These are phyloP conservation scores for Podospora tetraspora DNA, from an alignment of 495 filamentous ascomycete genomes.

Conservation along the genomic window DNA sequence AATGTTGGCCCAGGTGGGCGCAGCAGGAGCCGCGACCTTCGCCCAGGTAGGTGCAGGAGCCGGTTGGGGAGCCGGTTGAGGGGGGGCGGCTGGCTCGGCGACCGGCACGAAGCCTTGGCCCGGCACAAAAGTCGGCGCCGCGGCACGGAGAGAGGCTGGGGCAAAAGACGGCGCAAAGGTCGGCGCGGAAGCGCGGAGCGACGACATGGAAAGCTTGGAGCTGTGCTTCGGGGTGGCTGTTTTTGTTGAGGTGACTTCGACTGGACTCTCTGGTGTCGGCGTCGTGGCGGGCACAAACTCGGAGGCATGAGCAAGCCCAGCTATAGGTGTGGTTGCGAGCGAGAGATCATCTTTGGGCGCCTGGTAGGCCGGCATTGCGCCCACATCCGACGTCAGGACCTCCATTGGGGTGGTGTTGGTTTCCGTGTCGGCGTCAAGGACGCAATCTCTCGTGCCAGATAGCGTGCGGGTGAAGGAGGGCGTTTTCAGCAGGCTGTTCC, in stretches of 20 bases:
- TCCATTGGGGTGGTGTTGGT: constrained; percentile 19
- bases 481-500: constrained; percentile 32
- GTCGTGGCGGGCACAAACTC: constrained; percentile 1
- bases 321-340: not conserved
- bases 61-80: not conserved
- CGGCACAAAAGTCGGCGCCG: not conserved
- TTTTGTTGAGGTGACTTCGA: not conserved
- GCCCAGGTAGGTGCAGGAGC: not conserved
- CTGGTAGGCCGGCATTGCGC: not conserved
- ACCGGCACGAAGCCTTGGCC: not conserved
- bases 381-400: constrained; percentile 3
- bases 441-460: constrained; percentile 14
- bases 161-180: not conserved
- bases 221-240: not conserved
- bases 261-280: not conserved
- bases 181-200: not conserved
- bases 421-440: constrained; percentile 13
- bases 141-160: not conserved
- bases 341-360: not conserved
- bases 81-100: not conserved
- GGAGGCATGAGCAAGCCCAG: not conserved
- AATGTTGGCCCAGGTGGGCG: not conserved
- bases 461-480: constrained; percentile 18
- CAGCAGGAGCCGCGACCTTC: not conserved
- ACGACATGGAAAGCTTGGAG: not conserved